Percentiles rank a stretch among this genome's conserved stretches.
Evolutionary conservation across 2,329 filamentous ascomycete genomes (phyloP).

Genomic region (Fusarium annulatum): DNA sequence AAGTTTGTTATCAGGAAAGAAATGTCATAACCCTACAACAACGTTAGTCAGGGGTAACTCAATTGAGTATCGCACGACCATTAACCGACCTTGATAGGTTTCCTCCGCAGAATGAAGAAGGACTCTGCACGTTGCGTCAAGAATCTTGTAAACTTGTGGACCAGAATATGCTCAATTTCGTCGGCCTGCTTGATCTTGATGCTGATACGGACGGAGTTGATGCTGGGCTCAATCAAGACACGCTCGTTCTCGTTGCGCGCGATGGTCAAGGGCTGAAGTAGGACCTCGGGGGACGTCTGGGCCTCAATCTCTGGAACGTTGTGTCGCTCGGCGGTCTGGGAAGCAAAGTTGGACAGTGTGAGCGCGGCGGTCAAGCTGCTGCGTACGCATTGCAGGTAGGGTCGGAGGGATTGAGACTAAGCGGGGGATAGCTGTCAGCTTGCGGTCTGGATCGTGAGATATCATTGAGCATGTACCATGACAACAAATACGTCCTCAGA

Average conservation of each 20-base stretch:
- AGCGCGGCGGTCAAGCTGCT: constrained; percentile 94
- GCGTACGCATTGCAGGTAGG: constrained; percentile 95
- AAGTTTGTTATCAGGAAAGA: constrained; percentile 99
- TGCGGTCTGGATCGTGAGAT: neutral
- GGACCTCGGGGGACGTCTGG: constrained; percentile 89
- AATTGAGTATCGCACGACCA: neutral
- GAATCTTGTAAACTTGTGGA: constrained; percentile 98
- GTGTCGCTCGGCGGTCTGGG: constrained; percentile 94
- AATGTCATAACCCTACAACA: constrained; percentile 88
- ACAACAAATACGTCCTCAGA: constrained; percentile 13
- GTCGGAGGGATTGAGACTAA: constrained; percentile 94
- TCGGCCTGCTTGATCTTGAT: constrained; percentile 99
- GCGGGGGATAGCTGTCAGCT: constrained; percentile 35
- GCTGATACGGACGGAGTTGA: constrained; percentile 97
- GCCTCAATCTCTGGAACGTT: constrained; percentile 99
- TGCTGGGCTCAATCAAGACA: constrained; percentile 93
- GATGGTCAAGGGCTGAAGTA: constrained; percentile 90
- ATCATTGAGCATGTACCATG: constrained; percentile 33
- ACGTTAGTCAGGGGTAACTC: constrained; percentile 32
- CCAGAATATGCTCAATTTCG: constrained; percentile 97
- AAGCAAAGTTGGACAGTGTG: constrained; percentile 92
- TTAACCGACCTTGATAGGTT: constrained; percentile 85
- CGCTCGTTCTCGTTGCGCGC: constrained; percentile 97
- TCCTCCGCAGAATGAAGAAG: constrained; percentile 95
- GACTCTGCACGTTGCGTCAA: constrained; percentile 84